Conservation (phyloP, 78 protist species). For the Corallochytrium limacisporum region DNA sequence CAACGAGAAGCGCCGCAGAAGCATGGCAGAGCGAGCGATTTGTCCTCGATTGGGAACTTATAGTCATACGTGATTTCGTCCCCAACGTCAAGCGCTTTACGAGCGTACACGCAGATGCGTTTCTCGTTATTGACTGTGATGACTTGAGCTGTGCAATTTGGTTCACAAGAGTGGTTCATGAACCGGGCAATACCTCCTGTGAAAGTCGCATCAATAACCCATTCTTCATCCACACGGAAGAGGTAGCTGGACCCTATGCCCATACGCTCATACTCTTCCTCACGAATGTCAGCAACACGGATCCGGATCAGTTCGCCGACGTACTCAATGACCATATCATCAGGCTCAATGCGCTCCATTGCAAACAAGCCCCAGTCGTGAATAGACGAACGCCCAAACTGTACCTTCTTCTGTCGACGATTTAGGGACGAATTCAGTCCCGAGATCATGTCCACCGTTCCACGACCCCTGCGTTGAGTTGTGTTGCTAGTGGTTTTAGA, state of each 20-base stretch:
- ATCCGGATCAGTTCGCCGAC: conserved; percentile 85
- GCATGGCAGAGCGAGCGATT: too few relatives aligned
- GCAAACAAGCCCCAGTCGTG: too few relatives aligned
- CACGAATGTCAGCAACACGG: conserved; percentile 70
- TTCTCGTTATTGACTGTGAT: conserved; percentile 41
- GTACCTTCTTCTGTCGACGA: too few relatives aligned
- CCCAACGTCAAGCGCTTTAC: conserved; percentile 55
- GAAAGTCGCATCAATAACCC: conserved; percentile 86
- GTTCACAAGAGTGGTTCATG: conserved; percentile 95
- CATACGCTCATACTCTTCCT: conserved; percentile 46
- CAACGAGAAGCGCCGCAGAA: too few relatives aligned
- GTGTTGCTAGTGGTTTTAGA: too few relatives aligned
- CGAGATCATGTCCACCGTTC: too few relatives aligned
- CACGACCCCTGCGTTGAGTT: too few relatives aligned
- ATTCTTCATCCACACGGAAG: conserved; percentile 74
- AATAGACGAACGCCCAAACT: too few relatives aligned
- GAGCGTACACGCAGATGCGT: conserved; percentile 70
- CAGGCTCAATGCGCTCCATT: conserved; percentile 19
- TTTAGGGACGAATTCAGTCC: too few relatives aligned
- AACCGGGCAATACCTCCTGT: conserved; percentile 87
- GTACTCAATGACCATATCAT: conserved; percentile 90
- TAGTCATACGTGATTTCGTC: conserved; percentile 93
- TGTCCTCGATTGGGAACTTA: conserved; percentile 87
- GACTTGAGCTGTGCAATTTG: conserved; percentile 84
- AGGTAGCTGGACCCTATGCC: conserved; percentile 60